Evolutionary conservation across 73 alveolate genomes (phyloP), one percentile per base, ranked within the genome.

Genomic region (Paramecium caudatum): DNA sequence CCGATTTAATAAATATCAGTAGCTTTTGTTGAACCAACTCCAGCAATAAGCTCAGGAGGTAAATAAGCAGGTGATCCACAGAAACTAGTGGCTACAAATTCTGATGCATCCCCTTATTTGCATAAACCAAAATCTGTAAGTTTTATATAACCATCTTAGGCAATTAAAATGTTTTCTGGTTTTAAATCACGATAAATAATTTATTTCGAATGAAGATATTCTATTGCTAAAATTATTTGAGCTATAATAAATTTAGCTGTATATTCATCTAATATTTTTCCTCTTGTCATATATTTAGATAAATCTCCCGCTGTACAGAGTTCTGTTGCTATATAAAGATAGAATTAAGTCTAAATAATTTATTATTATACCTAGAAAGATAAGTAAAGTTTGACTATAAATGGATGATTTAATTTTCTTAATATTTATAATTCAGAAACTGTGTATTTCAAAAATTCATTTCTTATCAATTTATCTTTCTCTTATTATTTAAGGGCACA

Each of bases 61-160:
- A 95, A 82, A 91, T 95, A 95, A 15, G 98, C 98, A 13, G 98
- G 98, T 19, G 98, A 87, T n/a, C 98, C 98, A 16, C 96, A 95
- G 86, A 95, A 93, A 49, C 96, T 93, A 82, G 91, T 91, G 12
- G 97, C 82, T 23, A 82, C 88, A 36, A 86, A 91, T 0, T 83
- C 62, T 55, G 84, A 95, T 13, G 55, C 55, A 0, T 91, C 92
- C 16, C 96, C 98, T 65, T 93, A 91, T 87, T 95, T 96, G 3
- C 96, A 95, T 21, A 96, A 49, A 0, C 99, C 98, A 91, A 96
- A 96, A 65, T 96, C 98, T 32, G 97, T 94, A 85, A 96, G 87
- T 95, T 93, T 91, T 10, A 93, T 91, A 85, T 88, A 91, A 4
- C 95, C 97, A 5, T 80, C 48, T 48, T 84, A 65, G 41, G 50